Evolutionary conservation across 1,284 basidiomycete species (phyloP), one percentile per base, ranked within the genome.

Genomic region (Marasmius tenuissimus): DNA sequence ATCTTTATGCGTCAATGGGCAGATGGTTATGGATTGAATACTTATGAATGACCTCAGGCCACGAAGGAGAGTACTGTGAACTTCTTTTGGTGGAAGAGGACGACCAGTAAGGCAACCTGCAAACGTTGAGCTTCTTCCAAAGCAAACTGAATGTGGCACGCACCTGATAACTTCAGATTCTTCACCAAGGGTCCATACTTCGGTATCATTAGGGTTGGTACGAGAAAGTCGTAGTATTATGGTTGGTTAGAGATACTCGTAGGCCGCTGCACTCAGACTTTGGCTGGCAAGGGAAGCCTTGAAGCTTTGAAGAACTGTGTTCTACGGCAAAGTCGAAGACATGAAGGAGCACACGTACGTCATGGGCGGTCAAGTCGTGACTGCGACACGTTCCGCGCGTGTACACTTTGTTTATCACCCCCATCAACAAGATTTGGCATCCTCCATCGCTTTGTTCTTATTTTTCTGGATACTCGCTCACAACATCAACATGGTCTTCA

Each of bases 381-480:
- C 9, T 9, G 42, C 42, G 14, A 18, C n/a, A n/a, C n/a, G n/a
- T n/a, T n/a, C n/a, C 14, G 42, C 42, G 42, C 20, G 20, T 14
- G 16, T 4, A 18, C 14, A 18, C 12, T 16, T 45, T 18, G 6
- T 14, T 20, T 35, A n/a, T n/a, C n/a, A n/a, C n/a, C n/a, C n/a
- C n/a, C 14, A 14, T 47, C 45, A 20, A n/a, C 45, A 40, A 84
- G 85, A 84, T 82, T 84, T 45, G 76, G 76, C 64, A 76, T 81
- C 61, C 79, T 93, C 49, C 87, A 83, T 61, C 77, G 96, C 53
- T 94, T 27, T 4, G 4, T 89, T 68, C 88, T 97, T 12, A 73
- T 84, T n/a, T 96, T 94, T 3, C 88, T 88, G 9, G 93, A 96
- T 68, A 96, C 94, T 0, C 88, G 86, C 65, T 94, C 92, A 0